These are phyloP conservation scores for Cerrena zonata DNA, from an alignment of 1,284 basidiomycete genomes.

Conservation along the genomic window DNA sequence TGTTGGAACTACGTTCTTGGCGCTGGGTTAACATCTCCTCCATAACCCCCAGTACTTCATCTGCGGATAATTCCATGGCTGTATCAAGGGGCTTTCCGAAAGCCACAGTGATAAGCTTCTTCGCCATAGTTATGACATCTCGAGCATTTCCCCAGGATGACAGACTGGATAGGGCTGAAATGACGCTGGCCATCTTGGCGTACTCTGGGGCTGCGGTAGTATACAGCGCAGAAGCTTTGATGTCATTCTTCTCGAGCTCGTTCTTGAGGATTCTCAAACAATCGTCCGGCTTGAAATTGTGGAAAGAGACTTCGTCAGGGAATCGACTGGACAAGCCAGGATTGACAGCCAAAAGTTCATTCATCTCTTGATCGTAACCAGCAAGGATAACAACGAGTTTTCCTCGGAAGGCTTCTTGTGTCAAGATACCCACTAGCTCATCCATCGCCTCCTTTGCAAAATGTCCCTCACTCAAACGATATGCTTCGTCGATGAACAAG, in stretches of 20 bases:
- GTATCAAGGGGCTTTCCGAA: constrained; percentile 13
- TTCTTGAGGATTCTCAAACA: constrained; percentile 47
- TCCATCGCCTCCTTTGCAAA: constrained; percentile 66
- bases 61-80: constrained; percentile 6
- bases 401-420: constrained; percentile 46
- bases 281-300: constrained; percentile 42
- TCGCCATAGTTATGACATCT: constrained; percentile 39
- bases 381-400: constrained; percentile 63
- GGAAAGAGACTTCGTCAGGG: constrained; percentile 52
- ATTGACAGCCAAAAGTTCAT: constrained; percentile 50
- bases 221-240: constrained; percentile 35
- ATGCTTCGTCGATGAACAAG: constrained; percentile 65
- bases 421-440: constrained; percentile 57
- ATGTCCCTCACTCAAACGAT: constrained; percentile 49
- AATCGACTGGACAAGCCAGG: constrained; percentile 63
- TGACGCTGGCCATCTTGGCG: constrained; percentile 29
- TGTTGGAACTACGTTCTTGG: constrained; percentile 18
- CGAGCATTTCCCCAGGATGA: constrained; percentile 61
- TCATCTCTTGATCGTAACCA: constrained; percentile 64
- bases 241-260: constrained; percentile 38
- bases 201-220: constrained; percentile 29
- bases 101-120: constrained; percentile 37
- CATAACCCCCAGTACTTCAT: constrained; percentile 29
- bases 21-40: constrained; percentile 21
- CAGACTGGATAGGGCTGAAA: constrained; percentile 39